Conservation (phyloP, 1,284 basidiomycete genomes). For the Fomitiporia mediterranea region DNA sequence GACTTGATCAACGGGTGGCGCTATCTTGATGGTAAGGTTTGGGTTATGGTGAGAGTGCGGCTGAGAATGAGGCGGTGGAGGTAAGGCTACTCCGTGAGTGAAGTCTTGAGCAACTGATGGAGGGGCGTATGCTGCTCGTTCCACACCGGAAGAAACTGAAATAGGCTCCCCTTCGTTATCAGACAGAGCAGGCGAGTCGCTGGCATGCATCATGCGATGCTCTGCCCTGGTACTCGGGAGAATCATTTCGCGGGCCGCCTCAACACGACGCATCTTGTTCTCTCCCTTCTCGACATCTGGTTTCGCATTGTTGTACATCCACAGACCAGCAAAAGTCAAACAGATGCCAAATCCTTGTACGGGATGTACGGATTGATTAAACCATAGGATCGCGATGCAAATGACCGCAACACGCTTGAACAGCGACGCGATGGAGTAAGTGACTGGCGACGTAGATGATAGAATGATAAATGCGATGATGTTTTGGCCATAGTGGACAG, state of each 20-base stretch:
- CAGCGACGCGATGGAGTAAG: slow-evolving; percentile 96
- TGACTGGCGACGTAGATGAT: slow-evolving; percentile 94
- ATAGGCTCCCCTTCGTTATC: slow-evolving; percentile 17
- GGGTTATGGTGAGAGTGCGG: slow-evolving; percentile 19
- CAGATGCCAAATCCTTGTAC: slow-evolving; percentile 86
- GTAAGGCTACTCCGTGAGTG: slow-evolving; percentile 8
- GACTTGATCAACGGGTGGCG: slow-evolving; percentile 19
- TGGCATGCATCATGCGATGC: slow-evolving; percentile 42
- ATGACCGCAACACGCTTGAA: slow-evolving; percentile 99
- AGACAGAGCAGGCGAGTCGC: slow-evolving; percentile 31
- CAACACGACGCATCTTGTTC: slow-evolving; percentile 80
- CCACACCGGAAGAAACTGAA: slow-evolving; percentile 17
- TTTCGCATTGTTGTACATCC: slow-evolving; percentile 96
- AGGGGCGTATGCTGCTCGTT: slow-evolving; percentile 20
- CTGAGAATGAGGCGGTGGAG: slow-evolving; percentile 15
- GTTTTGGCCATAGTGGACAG: slow-evolving; percentile 96
- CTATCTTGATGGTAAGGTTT: slow-evolving; percentile 35
- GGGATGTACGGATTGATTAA: slow-evolving; percentile 81
- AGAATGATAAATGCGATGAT: slow-evolving; percentile 97
- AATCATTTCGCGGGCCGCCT: slow-evolving; percentile 69
- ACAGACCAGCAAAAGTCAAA: slow-evolving; percentile 87
- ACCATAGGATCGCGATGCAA: slow-evolving; percentile 97
- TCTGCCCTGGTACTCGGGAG: slow-evolving; percentile 67
- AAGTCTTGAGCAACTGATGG: slow-evolving; percentile 18
- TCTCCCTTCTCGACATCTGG: slow-evolving; percentile 90